Base-by-base conservation (phyloP, 495 filamentous ascomycete genomes). In the Evansstolkia leycettana region DNA sequence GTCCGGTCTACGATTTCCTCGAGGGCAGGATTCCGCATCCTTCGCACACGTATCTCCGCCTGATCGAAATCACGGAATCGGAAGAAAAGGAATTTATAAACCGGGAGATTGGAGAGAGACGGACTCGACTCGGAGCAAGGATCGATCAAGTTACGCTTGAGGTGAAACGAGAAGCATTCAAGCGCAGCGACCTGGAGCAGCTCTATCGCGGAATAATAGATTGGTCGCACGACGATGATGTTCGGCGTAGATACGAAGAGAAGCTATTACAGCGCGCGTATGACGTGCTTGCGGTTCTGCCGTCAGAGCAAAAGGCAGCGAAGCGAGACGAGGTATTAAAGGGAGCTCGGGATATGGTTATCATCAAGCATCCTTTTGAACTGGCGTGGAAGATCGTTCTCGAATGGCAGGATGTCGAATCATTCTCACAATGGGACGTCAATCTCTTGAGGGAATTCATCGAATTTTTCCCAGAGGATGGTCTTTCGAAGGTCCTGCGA, bases 21-120 rank as follows among this genome's bases (percentile, higher is more conserved):
- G 87, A 96, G 63, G 90, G 92, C 11, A 74, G 84, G 2, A 62
- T 98, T 2, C 82, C 77, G 2, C 76, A 83, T 47, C 88, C 90
- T 4, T 69, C 78, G 13, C 70, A 75, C 18, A 94, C 87, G 2
- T 95, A 90, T 57, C 73, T 73, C 35, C 81, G 73, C 23, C 67
- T 96, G 34, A 83, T 83, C n/a, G 78, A 94, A 33, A 79, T 94
- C 34, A 67, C 80, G 11, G 90, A 96, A 48, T 52, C 70, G 0
- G 85, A 92, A 26, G 92, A 98, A 55, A 90, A 80, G 46, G 83
- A 90, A 52, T 77, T 72, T 18, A 90, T 95, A 50, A 95, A 94
- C 52, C 81, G 75, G 14, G 76, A 93, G 36, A 94, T 96, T 43
- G 86, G 79, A 13, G 84, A 89, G 49, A 74, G 90, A 9, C 73